Base-by-base conservation (phyloP, 352 stramenopile species). In the Phytophthora sp. region DNA sequence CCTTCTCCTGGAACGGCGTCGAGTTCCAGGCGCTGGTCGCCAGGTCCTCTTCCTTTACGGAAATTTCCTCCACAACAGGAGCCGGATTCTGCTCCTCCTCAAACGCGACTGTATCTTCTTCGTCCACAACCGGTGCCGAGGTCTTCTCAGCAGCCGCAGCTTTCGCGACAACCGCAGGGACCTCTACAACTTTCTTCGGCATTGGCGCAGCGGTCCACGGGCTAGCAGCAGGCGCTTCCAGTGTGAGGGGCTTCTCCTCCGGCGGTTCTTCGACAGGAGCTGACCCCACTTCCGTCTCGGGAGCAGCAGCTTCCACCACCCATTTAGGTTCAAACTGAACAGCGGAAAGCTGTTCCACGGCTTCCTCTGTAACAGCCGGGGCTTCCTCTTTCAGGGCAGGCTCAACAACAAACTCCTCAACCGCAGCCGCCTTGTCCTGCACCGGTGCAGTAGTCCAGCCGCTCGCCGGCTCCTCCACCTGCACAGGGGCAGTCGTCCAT, bases 381-480 rank as follows among this genome's bases (percentile, higher is more conserved):
- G 53, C 24, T 7, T 50, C 42, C 54, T 66, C 36, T n/a, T 44
- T 7, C 33, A 4, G 36, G 12, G 23, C 16, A 18, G 54, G 42
- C 30, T 73, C 73, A 26, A 66, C 57, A 20, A 63, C 59, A 18
- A 49, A 24, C 9, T 69, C 69, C 18, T 59, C 29, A 47, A 72
- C 51, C 39, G 50, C 44, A 15, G 54, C 29, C 57, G 72, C 60
- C 7, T n/a, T n/a, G n/a, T 77, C 53, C 58, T 74, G 53, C 21
- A 71, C 64, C 44, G 74, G 69, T 8, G 66, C 18, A 8, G 69
- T 50, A 49, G 79, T 88, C 81, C 79, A 88, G 26, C 77, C 67
- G 23, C 50, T 71, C 13, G 62, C 54, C n/a, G 42, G 24, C 8
- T 55, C 51, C 7, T 71, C 57, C 16, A 63, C 18, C 7, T 66